Conservation (phyloP, 768 basidiomycete genomes). For the Gymnopilus dilepis region DNA sequence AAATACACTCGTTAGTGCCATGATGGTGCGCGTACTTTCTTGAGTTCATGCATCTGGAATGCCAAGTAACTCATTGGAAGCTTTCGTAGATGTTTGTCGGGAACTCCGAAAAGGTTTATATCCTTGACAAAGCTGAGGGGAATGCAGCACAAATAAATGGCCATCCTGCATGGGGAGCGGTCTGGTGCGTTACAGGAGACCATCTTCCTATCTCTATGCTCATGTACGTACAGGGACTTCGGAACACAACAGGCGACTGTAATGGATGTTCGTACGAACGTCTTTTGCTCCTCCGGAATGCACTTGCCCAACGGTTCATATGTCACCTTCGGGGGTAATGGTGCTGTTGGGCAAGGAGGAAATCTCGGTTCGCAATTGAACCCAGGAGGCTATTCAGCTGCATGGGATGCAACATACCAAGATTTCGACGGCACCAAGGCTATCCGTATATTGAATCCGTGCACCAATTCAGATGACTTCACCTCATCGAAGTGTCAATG, state of each 20-base stretch:
- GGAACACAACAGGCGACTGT: conserved; percentile 57
- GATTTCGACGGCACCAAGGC: conserved; percentile 83
- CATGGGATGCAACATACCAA: conserved; percentile 70
- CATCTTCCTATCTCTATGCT: background rate
- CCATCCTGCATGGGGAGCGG: conserved; percentile 77
- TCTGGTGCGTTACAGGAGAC: conserved; percentile 52
- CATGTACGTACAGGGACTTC: conserved; percentile 56
- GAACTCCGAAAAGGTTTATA: conserved; percentile 81
- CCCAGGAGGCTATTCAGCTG: conserved; percentile 49
- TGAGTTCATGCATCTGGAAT: conserved; percentile 20
- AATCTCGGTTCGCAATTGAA: conserved; percentile 57
- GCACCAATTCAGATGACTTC: conserved; percentile 55
- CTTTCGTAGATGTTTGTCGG: conserved; percentile 74
- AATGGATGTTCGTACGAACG: conserved; percentile 78
- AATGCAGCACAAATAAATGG: conserved; percentile 70
- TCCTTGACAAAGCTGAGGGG: conserved; percentile 87
- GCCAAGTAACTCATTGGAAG: background rate
- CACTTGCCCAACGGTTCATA: conserved; percentile 83
- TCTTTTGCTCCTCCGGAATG: conserved; percentile 87
- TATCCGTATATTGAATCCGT: conserved; percentile 85
- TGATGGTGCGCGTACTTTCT: conserved; percentile 46
- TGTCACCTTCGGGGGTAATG: conserved; percentile 79
- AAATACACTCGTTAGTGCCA: conserved; percentile 51
- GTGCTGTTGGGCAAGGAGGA: conserved; percentile 75
- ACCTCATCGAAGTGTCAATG: conserved; percentile 62